Base-by-base conservation (phyloP, 2,329 filamentous ascomycete genomes). In the Coleophoma cylindrospora region DNA sequence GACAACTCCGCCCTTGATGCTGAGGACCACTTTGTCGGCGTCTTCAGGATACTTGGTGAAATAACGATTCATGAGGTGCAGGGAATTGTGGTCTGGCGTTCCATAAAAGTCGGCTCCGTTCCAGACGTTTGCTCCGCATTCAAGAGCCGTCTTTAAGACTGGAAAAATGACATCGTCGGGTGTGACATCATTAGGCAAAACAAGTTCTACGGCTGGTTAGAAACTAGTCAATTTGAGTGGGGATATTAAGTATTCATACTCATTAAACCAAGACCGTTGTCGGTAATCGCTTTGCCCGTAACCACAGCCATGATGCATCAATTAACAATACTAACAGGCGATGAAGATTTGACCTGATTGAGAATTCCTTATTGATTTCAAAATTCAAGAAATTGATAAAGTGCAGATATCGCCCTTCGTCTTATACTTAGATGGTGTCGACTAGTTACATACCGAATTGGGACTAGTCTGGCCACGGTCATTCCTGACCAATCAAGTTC, bases 61-160 rank as follows among this genome's bases (percentile, higher is more conserved):
- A 67, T 87, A 87, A 19, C 72, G 69, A 54, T 79, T 74, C 32
- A 87, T 66, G 7, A 87, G 67, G 37, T 79, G 76, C 60, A 84
- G 65, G 3, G 74, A 80, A 67, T 85, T 84, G 59, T 73, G 72
- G 13, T 79, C 70, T 1, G 75, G 74, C 0, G 71, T 68, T 37
- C 84, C 83, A 67, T 88, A 87, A 61, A 86, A 77, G 60, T 86
- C 81, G 53, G 74, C 82, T 36, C 72, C 81, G 57, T 83, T 85
- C 80, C 81, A 86, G 48, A 75, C 66, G 51, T 65, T 74, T 58
- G 66, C 67, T 49, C 74, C 70, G 8, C 63, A 61, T 21, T 66
- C 54, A 14, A 82, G 61, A 7, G 81, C 70, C n/a, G 75, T 72
- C 55, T 76, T 75, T 66, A 86, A 69, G 13, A 77, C 74, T 43